phyloP scores from a whole-genome alignment of 1,139 yeast genomes.

The Taphrina confusa region DNA sequence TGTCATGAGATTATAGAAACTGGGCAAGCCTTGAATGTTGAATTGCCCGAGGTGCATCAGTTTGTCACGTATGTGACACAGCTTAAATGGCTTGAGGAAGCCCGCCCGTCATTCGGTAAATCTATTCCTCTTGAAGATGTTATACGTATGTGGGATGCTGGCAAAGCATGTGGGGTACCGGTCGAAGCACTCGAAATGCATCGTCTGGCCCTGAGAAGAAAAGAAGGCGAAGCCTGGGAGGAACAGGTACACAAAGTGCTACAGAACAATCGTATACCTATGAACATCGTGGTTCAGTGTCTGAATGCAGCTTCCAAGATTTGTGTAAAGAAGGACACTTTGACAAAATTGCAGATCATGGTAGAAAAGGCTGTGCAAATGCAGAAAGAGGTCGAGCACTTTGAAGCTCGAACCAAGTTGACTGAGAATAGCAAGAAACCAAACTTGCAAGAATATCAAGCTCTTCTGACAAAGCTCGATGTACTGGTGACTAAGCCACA shows the following conservation, averaged over 20 bases:
- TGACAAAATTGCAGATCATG: constrained; percentile 37
- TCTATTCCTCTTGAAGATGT: constrained; percentile 46
- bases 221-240: constrained; percentile 42
- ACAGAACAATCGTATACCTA: constrained; percentile 32
- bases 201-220: constrained; percentile 31
- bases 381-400: constrained; percentile 33
- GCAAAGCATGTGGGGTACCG: constrained; percentile 46
- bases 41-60: constrained; percentile 55
- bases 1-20: constrained; percentile 47
- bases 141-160: constrained; percentile 50
- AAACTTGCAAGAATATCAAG: constrained; percentile 38
- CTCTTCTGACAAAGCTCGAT: constrained; percentile 37
- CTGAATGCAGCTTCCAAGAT: constrained; percentile 12
- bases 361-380: constrained; percentile 45
- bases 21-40: constrained; percentile 63
- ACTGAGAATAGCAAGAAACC: constrained; percentile 36
- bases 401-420: constrained; percentile 31
- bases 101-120: constrained; percentile 41
- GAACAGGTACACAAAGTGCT: constrained; percentile 38
- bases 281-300: constrained; percentile 11
- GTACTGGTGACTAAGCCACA: constrained; percentile 35
- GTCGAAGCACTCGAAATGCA: constrained; percentile 42
- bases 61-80: constrained; percentile 56
- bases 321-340: constrained; percentile 21
- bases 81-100: constrained; percentile 53